Conservation (phyloP, 305 asterid species). For the Fraxinus platypoda region DNA sequence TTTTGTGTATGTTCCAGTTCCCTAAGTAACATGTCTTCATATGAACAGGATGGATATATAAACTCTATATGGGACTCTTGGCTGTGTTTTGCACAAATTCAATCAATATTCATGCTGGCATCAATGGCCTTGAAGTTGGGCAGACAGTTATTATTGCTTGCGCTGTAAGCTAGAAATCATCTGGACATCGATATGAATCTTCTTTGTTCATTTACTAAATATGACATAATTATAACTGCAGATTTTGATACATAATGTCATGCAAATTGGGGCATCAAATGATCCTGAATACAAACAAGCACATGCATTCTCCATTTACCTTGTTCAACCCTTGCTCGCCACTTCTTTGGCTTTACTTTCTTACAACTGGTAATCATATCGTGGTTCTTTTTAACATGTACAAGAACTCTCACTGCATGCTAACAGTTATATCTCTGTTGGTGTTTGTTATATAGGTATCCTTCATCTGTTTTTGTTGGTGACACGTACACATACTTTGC, state of each 20-base stretch:
- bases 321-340: conserved; percentile 87
- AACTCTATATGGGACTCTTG: conserved; percentile 89
- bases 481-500: conserved; percentile 95
- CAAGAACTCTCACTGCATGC: conserved; percentile 2
- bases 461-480: conserved; percentile 95
- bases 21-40: conserved; percentile 12
- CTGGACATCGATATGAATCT: not conserved
- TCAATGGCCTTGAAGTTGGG: conserved; percentile 98
- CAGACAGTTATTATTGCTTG: conserved; percentile 83
- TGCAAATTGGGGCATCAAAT: conserved; percentile 78
- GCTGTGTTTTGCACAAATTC: conserved; percentile 94
- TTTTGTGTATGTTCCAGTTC: not conserved
- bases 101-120: conserved; percentile 89
- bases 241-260: conserved; percentile 79
- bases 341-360: conserved; percentile 90
- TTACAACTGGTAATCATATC: conserved; percentile 67
- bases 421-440: conserved; percentile 10
- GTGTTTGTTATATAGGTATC: conserved; percentile 54
- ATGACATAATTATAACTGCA: conserved; percentile 34
- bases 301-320: conserved; percentile 88
- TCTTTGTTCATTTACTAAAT: conserved; percentile 14
- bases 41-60: conserved; percentile 73
- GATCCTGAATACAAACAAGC: conserved; percentile 86
- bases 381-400: conserved; percentile 14
- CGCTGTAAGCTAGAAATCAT: conserved; percentile 56